Conservation (phyloP, 352 stramenopile genomes). For the Globisporangium echinulatum region DNA sequence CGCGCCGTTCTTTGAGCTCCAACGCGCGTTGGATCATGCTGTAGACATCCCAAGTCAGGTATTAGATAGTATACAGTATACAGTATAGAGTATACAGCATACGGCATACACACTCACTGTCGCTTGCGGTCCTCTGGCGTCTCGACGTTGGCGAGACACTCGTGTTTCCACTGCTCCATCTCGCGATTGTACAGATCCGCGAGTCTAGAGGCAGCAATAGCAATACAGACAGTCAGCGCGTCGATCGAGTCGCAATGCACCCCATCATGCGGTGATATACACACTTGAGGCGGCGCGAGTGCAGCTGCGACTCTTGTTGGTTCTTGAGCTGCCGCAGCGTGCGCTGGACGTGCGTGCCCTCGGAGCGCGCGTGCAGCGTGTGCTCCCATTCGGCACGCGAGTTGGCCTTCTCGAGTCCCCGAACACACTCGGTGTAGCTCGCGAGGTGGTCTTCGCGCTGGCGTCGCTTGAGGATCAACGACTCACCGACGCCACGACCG, state of each 20-base stretch:
- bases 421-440: slow-evolving; percentile 46
- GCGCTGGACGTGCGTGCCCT: slow-evolving; percentile 39
- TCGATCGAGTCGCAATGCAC: no score
- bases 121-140: slow-evolving; percentile 73
- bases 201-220: slow-evolving; percentile 22
- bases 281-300: slow-evolving; percentile 47
- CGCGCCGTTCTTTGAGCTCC: slow-evolving; percentile 61
- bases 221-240: background rate
- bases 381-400: slow-evolving; percentile 70
- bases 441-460: slow-evolving; percentile 60
- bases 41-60: background rate
- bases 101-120: slow-evolving; percentile 29
- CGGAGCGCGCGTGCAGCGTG: slow-evolving; percentile 42
- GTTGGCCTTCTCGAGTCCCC: slow-evolving; percentile 41
- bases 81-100: background rate
- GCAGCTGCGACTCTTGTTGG: slow-evolving; percentile 67
- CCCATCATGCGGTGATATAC: background rate
- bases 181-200: slow-evolving; percentile 70
- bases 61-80: no score
- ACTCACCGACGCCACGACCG: slow-evolving; percentile 56
- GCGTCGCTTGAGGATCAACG: slow-evolving; percentile 65
- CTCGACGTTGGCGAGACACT: slow-evolving; percentile 63
- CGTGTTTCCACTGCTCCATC: slow-evolving; percentile 66
- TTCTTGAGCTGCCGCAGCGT: slow-evolving; percentile 51
- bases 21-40: slow-evolving; percentile 75